Evolutionary conservation across 305 asterid species (phyloP).

Genomic region (Plantago rigida): DNA sequence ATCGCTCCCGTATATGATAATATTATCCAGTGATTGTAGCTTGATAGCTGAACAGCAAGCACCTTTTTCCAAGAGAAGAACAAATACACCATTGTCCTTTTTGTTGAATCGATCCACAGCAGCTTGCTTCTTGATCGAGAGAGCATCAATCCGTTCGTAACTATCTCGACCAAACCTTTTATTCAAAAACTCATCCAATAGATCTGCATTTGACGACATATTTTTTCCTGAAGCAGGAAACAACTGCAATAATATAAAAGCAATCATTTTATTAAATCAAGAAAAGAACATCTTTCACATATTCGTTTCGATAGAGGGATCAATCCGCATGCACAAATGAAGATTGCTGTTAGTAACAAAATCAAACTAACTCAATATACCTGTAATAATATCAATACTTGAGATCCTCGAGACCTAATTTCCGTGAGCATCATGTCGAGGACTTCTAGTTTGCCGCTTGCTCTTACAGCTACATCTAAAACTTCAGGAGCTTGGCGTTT

Average conservation of each 20-base stretch:
- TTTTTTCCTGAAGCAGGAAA: slow-evolving; percentile 33
- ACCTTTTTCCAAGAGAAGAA: slow-evolving; percentile 73
- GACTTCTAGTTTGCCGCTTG: slow-evolving; percentile 76
- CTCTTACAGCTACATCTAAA: slow-evolving; percentile 61
- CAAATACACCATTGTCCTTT: slow-evolving; percentile 57
- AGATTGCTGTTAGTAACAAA: slow-evolving; percentile 20
- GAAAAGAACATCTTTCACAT: slow-evolving; percentile 11
- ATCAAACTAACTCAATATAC: slow-evolving; percentile 29
- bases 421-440: slow-evolving; percentile 68
- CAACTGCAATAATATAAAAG: slow-evolving; percentile 37
- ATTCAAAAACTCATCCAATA: slow-evolving; percentile 62
- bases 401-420: slow-evolving; percentile 45
- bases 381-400: slow-evolving; percentile 75
- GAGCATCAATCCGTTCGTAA: slow-evolving; percentile 58
- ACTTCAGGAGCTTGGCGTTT: slow-evolving; percentile 36
- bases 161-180: slow-evolving; percentile 57
- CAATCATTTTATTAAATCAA: slow-evolving; percentile 25
- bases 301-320: slow-evolving; percentile 9
- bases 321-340: background rate
- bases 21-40: slow-evolving; percentile 50
- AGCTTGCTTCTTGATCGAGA: slow-evolving; percentile 56
- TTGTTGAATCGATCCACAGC: slow-evolving; percentile 59
- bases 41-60: slow-evolving; percentile 57
- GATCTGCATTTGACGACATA: slow-evolving; percentile 41
- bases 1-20: slow-evolving; percentile 66